Evolutionary conservation across 164 flowering plant species (phyloP).

Genomic region (Annona squamosa): DNA sequence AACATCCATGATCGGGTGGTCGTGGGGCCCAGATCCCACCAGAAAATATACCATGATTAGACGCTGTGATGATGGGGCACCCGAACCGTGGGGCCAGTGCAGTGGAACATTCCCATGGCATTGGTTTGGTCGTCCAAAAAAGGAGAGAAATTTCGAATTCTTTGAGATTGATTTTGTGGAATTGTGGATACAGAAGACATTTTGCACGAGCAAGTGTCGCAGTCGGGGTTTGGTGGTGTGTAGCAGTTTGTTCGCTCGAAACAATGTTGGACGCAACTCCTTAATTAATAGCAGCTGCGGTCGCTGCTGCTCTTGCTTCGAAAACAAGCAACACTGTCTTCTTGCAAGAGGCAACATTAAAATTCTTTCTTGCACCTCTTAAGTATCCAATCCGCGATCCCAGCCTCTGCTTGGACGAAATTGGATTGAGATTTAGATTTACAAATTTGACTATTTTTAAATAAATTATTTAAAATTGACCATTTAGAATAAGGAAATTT

Average conservation of each 20-base stretch:
- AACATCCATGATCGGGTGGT: neutral
- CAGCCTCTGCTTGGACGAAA: too few species aligned
- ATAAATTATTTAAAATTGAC: too few species aligned
- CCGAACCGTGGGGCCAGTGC: neutral
- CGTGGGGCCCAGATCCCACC: neutral
- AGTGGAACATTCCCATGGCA: neutral
- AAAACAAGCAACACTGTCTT: slow-evolving; percentile 27
- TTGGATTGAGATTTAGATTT: too few species aligned
- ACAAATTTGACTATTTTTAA: too few species aligned
- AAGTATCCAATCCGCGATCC: too few species aligned
- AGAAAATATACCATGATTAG: too few species aligned
- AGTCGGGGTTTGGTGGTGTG: neutral
- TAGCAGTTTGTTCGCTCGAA: slow-evolving; percentile 7
- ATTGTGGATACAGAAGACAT: neutral
- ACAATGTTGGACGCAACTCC: slow-evolving; percentile 11
- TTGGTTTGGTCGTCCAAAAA: neutral
- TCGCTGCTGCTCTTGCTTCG: slow-evolving; percentile 20
- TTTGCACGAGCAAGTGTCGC: too few species aligned
- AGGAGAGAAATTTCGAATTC: neutral
- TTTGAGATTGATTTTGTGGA: neutral
- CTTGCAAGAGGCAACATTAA: neutral
- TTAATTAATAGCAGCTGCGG: neutral
- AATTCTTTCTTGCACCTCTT: neutral
- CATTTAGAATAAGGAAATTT: too few species aligned
- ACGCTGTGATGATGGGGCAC: neutral